These are phyloP conservation scores for Aspergillus fumigatus DNA, from an alignment of 2,329 filamentous ascomycete species.

Conservation along the genomic window DNA sequence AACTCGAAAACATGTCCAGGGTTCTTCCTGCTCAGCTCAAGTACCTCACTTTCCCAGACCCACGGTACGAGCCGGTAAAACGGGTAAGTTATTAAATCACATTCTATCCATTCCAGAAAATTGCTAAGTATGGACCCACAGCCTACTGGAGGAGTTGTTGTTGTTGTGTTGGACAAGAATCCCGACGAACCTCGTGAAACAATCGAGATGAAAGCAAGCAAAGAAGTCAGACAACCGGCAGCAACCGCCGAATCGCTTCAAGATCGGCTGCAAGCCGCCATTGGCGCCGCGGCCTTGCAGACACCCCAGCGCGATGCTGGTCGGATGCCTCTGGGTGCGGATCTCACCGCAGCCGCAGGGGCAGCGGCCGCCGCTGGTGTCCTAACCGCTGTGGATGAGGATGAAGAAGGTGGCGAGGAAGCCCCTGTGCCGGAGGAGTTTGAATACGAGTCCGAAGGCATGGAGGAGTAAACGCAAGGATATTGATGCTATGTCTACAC, in stretches of 20 bases:
- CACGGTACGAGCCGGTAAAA: conserved; percentile 89
- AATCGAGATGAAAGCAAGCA: conserved; percentile 90
- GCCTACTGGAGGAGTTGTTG: conserved; percentile 89
- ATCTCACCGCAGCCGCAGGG: conserved; percentile 36
- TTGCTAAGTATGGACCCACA: conserved; percentile 46
- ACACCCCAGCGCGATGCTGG: conserved; percentile 29
- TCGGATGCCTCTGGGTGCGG: conserved; percentile 16
- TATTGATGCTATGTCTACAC: conserved; percentile 13
- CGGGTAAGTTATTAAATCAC: conserved; percentile 57
- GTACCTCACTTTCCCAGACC: conserved; percentile 87
- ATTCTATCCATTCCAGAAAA: not conserved
- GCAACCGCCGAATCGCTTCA: conserved; percentile 38
- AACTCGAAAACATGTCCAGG: conserved; percentile 94
- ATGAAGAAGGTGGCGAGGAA: conserved; percentile 46
- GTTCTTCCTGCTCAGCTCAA: conserved; percentile 90
- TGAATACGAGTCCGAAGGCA: conserved; percentile 42
- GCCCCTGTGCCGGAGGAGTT: conserved; percentile 46
- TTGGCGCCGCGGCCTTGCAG: conserved; percentile 28
- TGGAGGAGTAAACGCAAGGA: conserved; percentile 24
- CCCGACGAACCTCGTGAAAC: conserved; percentile 73
- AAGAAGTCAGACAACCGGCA: conserved; percentile 47
- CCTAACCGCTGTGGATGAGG: conserved; percentile 79
- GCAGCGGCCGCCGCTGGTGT: conserved; percentile 73
- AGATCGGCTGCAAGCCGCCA: conserved; percentile 40
- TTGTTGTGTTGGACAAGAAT: conserved; percentile 81